phyloP scores from a whole-genome alignment of 352 stramenopile species.

The Phytopythium litorale region DNA sequence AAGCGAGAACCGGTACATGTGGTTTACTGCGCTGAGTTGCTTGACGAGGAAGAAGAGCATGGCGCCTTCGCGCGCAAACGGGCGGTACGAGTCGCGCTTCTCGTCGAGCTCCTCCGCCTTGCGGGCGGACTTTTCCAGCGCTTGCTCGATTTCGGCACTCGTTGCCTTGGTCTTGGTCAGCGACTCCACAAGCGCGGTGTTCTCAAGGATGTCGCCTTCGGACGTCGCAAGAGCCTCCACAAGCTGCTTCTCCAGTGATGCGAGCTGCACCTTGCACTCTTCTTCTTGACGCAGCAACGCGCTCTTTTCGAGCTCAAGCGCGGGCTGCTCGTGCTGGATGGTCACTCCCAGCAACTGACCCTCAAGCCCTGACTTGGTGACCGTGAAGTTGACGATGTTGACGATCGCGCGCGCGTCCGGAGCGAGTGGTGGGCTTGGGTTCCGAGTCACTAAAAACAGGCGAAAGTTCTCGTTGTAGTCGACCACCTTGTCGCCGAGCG shows the following conservation, averaged over 20 bases:
- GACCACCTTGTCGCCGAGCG: constrained; percentile 90
- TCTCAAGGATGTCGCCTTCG: constrained; percentile 95
- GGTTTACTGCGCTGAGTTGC: constrained; percentile 85
- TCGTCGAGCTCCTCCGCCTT: constrained; percentile 91
- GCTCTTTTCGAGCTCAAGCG: constrained; percentile 92
- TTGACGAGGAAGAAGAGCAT: constrained; percentile 95
- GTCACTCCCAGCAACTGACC: constrained; percentile 92
- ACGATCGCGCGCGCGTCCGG: constrained; percentile 90
- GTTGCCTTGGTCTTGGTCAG: constrained; percentile 93
- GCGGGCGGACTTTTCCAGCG: constrained; percentile 85
- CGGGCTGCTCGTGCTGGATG: constrained; percentile 93
- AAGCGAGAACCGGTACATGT: constrained; percentile 96
- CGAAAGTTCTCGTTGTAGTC: constrained; percentile 96
- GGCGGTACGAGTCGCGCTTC: constrained; percentile 89
- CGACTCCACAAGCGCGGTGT: constrained; percentile 92
- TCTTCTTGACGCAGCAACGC: constrained; percentile 91
- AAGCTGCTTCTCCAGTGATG: constrained; percentile 91
- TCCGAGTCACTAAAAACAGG: constrained; percentile 90
- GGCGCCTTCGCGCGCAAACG: constrained; percentile 86
- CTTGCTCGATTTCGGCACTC: constrained; percentile 87
- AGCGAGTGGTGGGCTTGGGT: constrained; percentile 82
- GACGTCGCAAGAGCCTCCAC: constrained; percentile 91
- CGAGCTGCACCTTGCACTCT: constrained; percentile 94
- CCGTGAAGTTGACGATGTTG: constrained; percentile 94
- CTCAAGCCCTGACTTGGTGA: constrained; percentile 92